Conservation (phyloP, 1,284 basidiomycete genomes). For the Trichosporon ovoides region DNA sequence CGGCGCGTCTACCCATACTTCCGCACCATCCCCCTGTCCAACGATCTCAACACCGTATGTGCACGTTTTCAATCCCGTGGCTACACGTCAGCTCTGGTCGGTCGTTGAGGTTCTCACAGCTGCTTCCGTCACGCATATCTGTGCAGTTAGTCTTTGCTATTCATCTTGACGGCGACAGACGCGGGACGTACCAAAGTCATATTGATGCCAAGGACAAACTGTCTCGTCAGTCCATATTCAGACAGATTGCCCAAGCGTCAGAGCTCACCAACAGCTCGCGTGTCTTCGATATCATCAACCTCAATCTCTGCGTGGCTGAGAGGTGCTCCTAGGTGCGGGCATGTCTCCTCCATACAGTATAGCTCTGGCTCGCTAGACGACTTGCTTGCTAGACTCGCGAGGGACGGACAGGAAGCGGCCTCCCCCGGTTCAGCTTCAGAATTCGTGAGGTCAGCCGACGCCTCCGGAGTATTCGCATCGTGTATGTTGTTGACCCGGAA, state of each 20-base stretch:
- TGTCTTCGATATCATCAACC: conserved; percentile 37
- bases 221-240: conserved; percentile 44
- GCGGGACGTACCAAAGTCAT: conserved; percentile 37
- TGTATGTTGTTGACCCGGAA: conserved; percentile 56
- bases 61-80: conserved; percentile 71
- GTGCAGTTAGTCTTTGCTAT: not conserved
- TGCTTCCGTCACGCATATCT: conserved; percentile 47
- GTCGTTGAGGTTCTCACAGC: conserved; percentile 64
- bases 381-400: not conserved
- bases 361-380: conserved; percentile 52
- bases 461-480: conserved; percentile 10
- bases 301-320: conserved; percentile 57
- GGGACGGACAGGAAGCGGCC: conserved; percentile 34
- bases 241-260: not conserved
- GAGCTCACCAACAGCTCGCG: conserved; percentile 32
- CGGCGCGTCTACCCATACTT: conserved; percentile 64
- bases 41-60: conserved; percentile 64
- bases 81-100: conserved; percentile 47
- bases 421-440: not conserved
- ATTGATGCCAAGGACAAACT: conserved; percentile 82
- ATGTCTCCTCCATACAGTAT: conserved; percentile 78
- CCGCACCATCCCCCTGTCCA: conserved; percentile 47
- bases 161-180: no score
- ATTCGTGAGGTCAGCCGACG: no score
- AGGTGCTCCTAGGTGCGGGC: conserved; percentile 78